Conservation (phyloP, 2,329 filamentous ascomycete species). For the Colletotrichum scovillei region DNA sequence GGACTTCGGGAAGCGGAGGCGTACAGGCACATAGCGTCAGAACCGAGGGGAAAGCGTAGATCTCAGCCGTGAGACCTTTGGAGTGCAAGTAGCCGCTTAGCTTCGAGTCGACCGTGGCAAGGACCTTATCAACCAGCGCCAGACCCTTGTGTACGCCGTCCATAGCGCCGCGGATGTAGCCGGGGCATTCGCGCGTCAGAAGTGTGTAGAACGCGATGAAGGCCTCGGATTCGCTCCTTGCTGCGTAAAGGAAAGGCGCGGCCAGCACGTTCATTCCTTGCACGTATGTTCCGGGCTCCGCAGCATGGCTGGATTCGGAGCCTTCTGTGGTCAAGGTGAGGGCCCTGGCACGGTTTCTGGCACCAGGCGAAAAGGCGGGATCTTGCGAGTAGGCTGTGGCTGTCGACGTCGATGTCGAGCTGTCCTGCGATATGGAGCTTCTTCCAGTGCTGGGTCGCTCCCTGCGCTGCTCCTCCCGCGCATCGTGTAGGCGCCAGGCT, state of each 20-base stretch:
- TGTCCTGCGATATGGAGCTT: conserved; percentile 46
- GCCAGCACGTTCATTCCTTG: conserved; percentile 99
- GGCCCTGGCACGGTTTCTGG: conserved; percentile 65
- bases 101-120: conserved; percentile 91
- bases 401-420: conserved; percentile 36
- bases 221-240: conserved; percentile 93
- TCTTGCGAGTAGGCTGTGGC: conserved; percentile 52
- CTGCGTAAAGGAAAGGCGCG: conserved; percentile 94
- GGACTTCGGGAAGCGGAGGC: conserved; percentile 90
- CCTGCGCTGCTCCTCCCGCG: conserved; percentile 63
- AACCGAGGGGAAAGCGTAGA: conserved; percentile 96
- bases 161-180: conserved; percentile 96
- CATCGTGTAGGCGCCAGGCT: conserved; percentile 92
- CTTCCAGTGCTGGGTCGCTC: conserved; percentile 51
- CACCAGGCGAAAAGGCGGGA: conserved; percentile 55
- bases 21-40: conserved; percentile 96
- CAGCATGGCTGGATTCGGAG: conserved; percentile 58
- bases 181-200: conserved; percentile 88
- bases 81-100: conserved; percentile 85
- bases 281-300: conserved; percentile 87
- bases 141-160: conserved; percentile 95
- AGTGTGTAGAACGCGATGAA: conserved; percentile 92
- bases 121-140: conserved; percentile 89
- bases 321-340: conserved; percentile 72
- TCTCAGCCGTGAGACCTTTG: conserved; percentile 90